Conservation (phyloP, 1,284 basidiomycete species). For the Trametes versicolor region DNA sequence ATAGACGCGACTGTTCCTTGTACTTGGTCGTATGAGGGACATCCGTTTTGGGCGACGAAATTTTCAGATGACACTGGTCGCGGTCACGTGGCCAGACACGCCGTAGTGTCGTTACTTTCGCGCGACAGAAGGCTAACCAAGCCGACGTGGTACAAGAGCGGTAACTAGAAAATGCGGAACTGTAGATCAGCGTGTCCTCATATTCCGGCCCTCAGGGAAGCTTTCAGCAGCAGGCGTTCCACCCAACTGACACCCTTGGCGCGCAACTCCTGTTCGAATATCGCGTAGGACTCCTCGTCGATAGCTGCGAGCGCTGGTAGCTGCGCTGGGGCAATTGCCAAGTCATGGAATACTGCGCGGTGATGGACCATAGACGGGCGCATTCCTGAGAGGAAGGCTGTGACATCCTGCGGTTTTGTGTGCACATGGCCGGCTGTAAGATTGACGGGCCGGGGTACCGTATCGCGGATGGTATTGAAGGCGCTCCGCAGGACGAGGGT, state of each 20-base stretch:
- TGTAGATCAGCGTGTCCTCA: background rate
- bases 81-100: background rate
- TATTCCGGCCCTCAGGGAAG: background rate
- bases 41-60: background rate
- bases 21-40: background rate
- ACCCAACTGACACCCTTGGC: background rate
- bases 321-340: background rate
- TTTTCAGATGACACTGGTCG: background rate
- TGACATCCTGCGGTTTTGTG: background rate
- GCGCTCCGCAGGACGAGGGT: constrained; percentile 13
- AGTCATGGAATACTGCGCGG: background rate
- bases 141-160: background rate
- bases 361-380: background rate
- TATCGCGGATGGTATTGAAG: background rate
- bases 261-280: background rate
- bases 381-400: background rate
- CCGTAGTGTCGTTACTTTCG: no score
- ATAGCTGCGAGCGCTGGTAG: background rate
- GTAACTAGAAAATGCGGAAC: background rate
- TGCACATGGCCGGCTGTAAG: background rate
- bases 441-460: background rate
- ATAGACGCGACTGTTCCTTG: no score
- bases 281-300: background rate
- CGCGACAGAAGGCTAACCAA: background rate
- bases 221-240: constrained; percentile 1